Evolutionary conservation across 2,329 filamentous ascomycete genomes (phyloP), one percentile per base, ranked within the genome.

Genomic region (Coniella vitis): DNA sequence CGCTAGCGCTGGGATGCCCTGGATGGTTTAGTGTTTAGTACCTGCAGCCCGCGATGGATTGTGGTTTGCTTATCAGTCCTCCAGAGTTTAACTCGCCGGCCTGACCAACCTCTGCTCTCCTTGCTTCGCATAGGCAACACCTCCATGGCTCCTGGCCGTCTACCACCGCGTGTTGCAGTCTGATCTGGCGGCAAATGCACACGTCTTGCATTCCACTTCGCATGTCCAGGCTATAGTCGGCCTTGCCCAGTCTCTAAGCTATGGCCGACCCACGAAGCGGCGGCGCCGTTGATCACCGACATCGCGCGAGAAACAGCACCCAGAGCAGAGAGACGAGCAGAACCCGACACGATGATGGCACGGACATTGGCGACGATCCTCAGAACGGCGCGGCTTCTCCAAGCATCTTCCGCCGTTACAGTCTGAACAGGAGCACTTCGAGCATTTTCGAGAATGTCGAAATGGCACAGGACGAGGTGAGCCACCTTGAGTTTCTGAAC

Each of bases 381-480:
- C 35, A 48, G 40, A 58, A 56, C 52, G 50, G 41, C 37, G 54
- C 51, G 16, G 44, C 38, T 19, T 45, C 51, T 39, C 53, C 58
- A 16, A 47, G 63, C 45, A 62, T 87, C 54, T 87, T 88, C 65
- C 74, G 83, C 47, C 74, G 83, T 46, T 73, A 84, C 48, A 74
- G 75, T 56, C 86, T 83, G 45, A 87, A 87, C 60, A 74, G 82
- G 59, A 89, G 86, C 69, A 81, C 76, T 66, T 75, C 83, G 32
- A 95, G 88, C 67, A 84, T 96, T 58, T 84, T 95, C 58, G 89
- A 89, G 57, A 89, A 95, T 66, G 90, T 97, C n/a, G 91, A 96
- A 65, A 97, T 98, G 93, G 91, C 93, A 17, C 89, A 94, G 45
- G 88, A 95, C 64, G 91, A 97, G 79, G 87, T 93, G 62, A 46